Base-by-base conservation (phyloP, 2,329 filamentous ascomycete species). In the Colletotrichum sp. region DNA sequence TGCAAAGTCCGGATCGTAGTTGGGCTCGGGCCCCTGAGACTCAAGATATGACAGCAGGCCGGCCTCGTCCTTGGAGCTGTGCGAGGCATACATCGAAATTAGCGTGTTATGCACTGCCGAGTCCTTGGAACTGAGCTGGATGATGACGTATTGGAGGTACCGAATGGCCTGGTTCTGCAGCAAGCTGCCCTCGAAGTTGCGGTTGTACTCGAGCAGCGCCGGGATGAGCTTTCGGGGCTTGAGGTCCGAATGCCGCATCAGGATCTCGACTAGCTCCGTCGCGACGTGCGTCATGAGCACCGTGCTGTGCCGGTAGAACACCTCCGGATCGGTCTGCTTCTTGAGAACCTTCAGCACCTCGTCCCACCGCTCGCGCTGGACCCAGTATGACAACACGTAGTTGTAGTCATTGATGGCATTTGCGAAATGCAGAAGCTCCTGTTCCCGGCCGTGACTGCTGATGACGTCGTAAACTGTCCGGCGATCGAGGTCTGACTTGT, bases 381-480 rank as follows among this genome's bases (percentile, higher is more conserved):
- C 94, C 97, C 97, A 99, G 85, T 99, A 99, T 12, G 95, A 95
- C 16, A 99, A 88, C 26, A 99, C 96, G 82, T 98, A 99, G 83
- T 98, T 95, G 86, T 97, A 96, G 84, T 99, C 97, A 80, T 96
- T 94, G 63, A 98, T 90, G 8, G 94, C 92, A 74, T 94, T 97
- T 24, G 97, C 97, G 85, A 96, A 99, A 85, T 93, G 97, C 0
- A 99, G 89, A 4, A 99, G 88, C 83, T 99, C 97, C 79, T 96
- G 94, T 85, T 99, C 97, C 73, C 97, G 91, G 18, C 96, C 97
- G 83, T 99, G 97, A 79, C 96, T 98, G 84, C 95, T 96, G 81
- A 99, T 96, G 75, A 99, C 94, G 82, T 98, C 96, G 85, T 99
- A 99, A 1, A 95, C 95, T 1, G 96, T 98, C 86, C 96, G 97